phyloP scores from a whole-genome alignment of 306 rosid species.

The Cicer yamashitae region DNA sequence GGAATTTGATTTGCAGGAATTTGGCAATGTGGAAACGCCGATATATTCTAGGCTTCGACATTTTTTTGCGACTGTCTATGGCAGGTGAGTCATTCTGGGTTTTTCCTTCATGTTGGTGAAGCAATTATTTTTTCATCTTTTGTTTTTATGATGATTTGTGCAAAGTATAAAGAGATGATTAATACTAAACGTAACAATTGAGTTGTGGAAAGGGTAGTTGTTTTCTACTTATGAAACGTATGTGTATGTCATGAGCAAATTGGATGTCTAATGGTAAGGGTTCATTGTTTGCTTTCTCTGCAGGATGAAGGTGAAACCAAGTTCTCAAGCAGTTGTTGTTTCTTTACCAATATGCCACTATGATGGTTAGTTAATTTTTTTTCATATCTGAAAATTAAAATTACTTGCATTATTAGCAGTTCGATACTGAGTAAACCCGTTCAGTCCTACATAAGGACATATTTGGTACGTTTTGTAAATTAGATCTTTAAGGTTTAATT shows the following conservation, averaged over 20 bases:
- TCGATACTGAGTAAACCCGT: not conserved
- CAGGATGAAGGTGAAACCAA: constrained; percentile 91
- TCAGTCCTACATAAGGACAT: constrained; percentile 15
- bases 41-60: constrained; percentile 76
- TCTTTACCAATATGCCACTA: constrained; percentile 84
- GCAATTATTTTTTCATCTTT: not conserved
- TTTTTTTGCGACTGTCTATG: constrained; percentile 72
- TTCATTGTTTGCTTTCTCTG: constrained; percentile 38
- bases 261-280: constrained; percentile 22
- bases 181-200: not conserved
- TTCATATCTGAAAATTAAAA: constrained; percentile 1
- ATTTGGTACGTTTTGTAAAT: not conserved
- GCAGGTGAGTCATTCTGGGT: constrained; percentile 55
- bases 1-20: constrained; percentile 68
- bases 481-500: constrained; percentile 7
- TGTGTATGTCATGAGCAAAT: constrained; percentile 6
- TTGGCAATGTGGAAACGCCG: constrained; percentile 85
- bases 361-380: constrained; percentile 64
- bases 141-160: not conserved
- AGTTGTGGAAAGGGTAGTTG: constrained; percentile 6
- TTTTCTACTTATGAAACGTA: not conserved
- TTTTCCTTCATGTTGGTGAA: constrained; percentile 29
- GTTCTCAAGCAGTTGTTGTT: constrained; percentile 69
- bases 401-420: constrained; percentile 15
- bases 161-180: not conserved